Evolutionary conservation across 176 grass and related monocot genomes (phyloP), one percentile per base, ranked within the genome.

Genomic region (Aechmea fasciata): DNA sequence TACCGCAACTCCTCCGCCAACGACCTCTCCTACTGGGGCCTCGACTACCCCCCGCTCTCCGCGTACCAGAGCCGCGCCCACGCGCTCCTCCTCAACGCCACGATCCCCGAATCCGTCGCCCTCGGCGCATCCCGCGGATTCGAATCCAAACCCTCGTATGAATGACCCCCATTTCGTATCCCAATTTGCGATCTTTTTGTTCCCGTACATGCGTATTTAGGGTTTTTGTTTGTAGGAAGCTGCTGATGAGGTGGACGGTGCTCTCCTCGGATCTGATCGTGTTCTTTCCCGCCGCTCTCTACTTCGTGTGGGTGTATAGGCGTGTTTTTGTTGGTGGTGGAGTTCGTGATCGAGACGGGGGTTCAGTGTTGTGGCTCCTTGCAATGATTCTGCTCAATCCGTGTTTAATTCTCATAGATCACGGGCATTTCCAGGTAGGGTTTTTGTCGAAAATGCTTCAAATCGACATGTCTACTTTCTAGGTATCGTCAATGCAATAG

Each of bases 41-140:
- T 97, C 49, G 93, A 97, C 79, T 97, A 97, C 66, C 89, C 93
- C 24, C 93, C 93, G 48, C 84, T 97, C 79, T 90, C 93, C 65
- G 89, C 89, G 9, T 97, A 97, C 83, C 93, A 97, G 82, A 97
- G 93, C 84, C 76, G 80, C 71, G 71, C 80, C 79, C 93, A 97
- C 70, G 89, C 71, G 52, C 68, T 78, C 59, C 57, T 97, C 67
- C 59, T 92, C 76, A 97, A 97, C 59, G 59, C 84, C 6, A 87
- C 93, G 19, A 52, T 92, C 51, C 93, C 93, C 70, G 68, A 87
- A 11, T 67, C 93, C 33, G 57, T 97, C 2, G 83, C 85, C 14
- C 89, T 97, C 24, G 69, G 75, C 54, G 78, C 81, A 48, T 97
- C 93, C 49, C 86, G 81, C 61, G 89, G 93, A 1, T 97, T 87